Base-by-base conservation (phyloP, 768 basidiomycete genomes). In the Suillus subluteus region DNA sequence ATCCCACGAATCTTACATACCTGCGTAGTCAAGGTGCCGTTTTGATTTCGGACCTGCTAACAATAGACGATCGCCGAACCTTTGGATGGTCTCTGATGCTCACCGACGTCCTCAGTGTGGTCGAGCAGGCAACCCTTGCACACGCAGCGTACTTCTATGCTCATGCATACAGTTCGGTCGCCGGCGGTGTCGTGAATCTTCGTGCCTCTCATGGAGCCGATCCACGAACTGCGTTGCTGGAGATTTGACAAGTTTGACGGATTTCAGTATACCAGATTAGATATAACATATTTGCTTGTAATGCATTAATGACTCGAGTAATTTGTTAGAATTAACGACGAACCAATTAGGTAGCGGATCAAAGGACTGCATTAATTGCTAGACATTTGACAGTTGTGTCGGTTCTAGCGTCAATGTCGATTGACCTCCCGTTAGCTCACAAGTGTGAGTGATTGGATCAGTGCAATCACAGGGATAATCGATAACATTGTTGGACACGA, bases 61-160 rank as follows among this genome's bases (percentile, higher is more conserved):
- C 82, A 2, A 68, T 73, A n/a, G 79, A 82, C 30, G 83, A 84
- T 64, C 74, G 76, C 2, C 74, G 75, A 9, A 69, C 67, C 37
- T 75, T 79, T 38, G 82, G 81, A 7, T 84, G 83, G 83, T 71
- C 78, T 21, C 67, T 84, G 59, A 66, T 84, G 64, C 23, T 84
- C 66, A 81, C 80, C 44, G 83, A 83, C 63, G 76, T 84, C 37
- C 68, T 80, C 30, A 81, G 78, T 15, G 68, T 83, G 40, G 74
- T 83, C 43, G 82, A 83, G 65, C 83, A 84, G 70, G 72, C 76
- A 30, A 62, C 79, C 63, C 69, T 83, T 66, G 68, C 78, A 0
- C 76, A 72, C n/a, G 71, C 77, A 12, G 76, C 73, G 0, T 84
- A 76, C 65, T 84, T 84, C 65, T 83, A 82, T 21, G 83, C 77